Evolutionary conservation across 345 rosid genomes (phyloP).

Genomic region (Eucalyptus globulus): DNA sequence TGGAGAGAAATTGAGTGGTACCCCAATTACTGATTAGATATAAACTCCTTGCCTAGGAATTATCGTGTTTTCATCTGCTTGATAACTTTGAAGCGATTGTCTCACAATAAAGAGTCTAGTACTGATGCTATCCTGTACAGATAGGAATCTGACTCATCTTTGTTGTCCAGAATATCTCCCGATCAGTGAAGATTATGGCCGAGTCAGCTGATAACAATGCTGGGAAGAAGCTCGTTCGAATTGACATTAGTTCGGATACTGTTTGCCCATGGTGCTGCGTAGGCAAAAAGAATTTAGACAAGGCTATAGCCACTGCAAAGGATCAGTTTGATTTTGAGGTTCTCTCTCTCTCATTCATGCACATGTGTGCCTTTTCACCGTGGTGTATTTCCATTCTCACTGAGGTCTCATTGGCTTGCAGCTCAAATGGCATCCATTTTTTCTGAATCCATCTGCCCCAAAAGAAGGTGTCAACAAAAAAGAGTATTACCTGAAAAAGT

Average conservation of each 20-base stretch:
- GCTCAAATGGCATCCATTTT: slow-evolving; percentile 85
- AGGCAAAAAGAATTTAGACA: slow-evolving; percentile 75
- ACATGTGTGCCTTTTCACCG: background rate
- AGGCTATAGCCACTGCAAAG: slow-evolving; percentile 53
- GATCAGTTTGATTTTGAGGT: slow-evolving; percentile 68
- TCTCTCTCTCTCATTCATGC: background rate
- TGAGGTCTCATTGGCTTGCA: slow-evolving; percentile 5
- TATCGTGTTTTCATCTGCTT: background rate
- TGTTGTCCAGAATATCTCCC: slow-evolving; percentile 1
- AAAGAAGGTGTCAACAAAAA: slow-evolving; percentile 77
- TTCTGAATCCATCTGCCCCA: slow-evolving; percentile 78
- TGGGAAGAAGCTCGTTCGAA: slow-evolving; percentile 42
- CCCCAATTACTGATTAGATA: background rate
- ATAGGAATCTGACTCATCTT: background rate
- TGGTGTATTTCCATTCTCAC: background rate
- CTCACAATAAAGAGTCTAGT: background rate
- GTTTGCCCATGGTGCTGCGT: slow-evolving; percentile 89
- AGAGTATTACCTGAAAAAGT: slow-evolving; percentile 47
- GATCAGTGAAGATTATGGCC: slow-evolving; percentile 27
- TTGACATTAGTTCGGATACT: slow-evolving; percentile 74
- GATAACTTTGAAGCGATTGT: background rate
- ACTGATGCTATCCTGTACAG: background rate
- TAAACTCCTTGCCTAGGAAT: background rate
- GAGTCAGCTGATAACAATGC: slow-evolving; percentile 19
- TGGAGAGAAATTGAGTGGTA: background rate